Base-by-base conservation (phyloP, 176 grass and related monocot genomes). In the Poa pratensis region DNA sequence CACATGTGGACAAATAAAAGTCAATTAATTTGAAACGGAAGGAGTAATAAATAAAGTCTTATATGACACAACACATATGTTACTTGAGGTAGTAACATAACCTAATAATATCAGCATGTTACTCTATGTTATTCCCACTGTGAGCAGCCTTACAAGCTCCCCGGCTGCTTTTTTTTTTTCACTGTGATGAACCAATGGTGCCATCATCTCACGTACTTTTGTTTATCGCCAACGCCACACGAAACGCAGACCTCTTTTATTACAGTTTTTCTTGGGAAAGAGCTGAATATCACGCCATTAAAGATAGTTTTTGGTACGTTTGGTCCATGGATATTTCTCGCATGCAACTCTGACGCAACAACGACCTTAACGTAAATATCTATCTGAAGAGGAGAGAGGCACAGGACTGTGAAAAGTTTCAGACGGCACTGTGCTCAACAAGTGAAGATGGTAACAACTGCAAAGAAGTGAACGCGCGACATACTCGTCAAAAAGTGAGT, bases 171-270 rank as follows among this genome's bases (percentile, higher is more conserved):
- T 48, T 1, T 80, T 75, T 49, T 59, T 59, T 68, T 58, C 58
- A 84, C 20, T 45, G 9, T 51, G 74, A 78, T 40, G 35, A 57
- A 68, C 48, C 5, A 23, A 14, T 19, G 68, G 63, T n/a, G 80
- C 73, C 62, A 23, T 46, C 61, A 20, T 72, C 39, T 40, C 52
- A 12, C 45, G 46, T 23, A 19, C 39, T 55, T 40, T 71, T 57
- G 34, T 28, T 15, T 23, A 22, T 12, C 39, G 53, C 52, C 78
- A 64, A 71, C 62, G 26, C 54, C 11, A 53, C 22, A 30, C 35
- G 71, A 85, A 89, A 85, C 37, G 22, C 52, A 7, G 27, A 57
- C 9, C 2, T 20, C 1, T 32, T 7, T 2, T 18, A 14, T 67
- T 27, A 68, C 46, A 27, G 23, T 42, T 70, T 40, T 4, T 9